These are phyloP conservation scores for Fusarium abutilonis DNA, from an alignment of 2,329 filamentous ascomycete genomes.

Conservation along the genomic window DNA sequence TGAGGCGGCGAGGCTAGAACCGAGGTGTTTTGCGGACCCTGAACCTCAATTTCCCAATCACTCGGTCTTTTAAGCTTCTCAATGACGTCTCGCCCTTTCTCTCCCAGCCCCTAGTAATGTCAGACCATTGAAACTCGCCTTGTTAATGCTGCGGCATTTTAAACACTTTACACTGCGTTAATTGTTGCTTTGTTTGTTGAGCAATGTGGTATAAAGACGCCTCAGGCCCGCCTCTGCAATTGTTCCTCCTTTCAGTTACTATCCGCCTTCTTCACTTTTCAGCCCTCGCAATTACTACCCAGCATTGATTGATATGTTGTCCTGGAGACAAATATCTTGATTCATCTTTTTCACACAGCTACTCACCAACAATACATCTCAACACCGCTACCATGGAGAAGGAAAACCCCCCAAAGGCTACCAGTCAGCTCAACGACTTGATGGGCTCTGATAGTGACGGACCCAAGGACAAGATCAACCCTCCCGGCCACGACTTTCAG, in stretches of 20 bases:
- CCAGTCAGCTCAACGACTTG: conserved; percentile 23
- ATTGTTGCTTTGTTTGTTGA: not conserved
- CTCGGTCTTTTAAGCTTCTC: not conserved
- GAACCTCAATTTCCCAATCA: conserved; percentile 3
- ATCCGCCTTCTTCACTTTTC: not conserved
- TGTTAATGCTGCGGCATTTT: conserved; percentile 17
- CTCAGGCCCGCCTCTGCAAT: not conserved
- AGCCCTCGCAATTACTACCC: not conserved
- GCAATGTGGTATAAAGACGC: conserved; percentile 16
- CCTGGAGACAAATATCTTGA: conserved; percentile 6
- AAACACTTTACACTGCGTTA: not conserved
- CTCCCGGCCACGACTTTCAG: conserved; percentile 30
- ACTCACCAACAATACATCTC: not conserved
- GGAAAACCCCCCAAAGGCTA: not conserved
- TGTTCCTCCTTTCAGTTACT: conserved; percentile 3
- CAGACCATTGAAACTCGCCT: conserved; percentile 9
- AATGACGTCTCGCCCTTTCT: conserved; percentile 19
- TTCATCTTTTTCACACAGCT: not conserved
- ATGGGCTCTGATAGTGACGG: conserved; percentile 28
- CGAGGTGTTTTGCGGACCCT: conserved; percentile 7
- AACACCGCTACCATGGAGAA: conserved; percentile 21
- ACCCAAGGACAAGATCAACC: conserved; percentile 16
- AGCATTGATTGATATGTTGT: not conserved
- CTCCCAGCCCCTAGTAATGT: conserved; percentile 10
- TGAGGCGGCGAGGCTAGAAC: not conserved